Conservation (phyloP, 2,329 filamentous ascomycete species). For the Penicillium verrucosum region DNA sequence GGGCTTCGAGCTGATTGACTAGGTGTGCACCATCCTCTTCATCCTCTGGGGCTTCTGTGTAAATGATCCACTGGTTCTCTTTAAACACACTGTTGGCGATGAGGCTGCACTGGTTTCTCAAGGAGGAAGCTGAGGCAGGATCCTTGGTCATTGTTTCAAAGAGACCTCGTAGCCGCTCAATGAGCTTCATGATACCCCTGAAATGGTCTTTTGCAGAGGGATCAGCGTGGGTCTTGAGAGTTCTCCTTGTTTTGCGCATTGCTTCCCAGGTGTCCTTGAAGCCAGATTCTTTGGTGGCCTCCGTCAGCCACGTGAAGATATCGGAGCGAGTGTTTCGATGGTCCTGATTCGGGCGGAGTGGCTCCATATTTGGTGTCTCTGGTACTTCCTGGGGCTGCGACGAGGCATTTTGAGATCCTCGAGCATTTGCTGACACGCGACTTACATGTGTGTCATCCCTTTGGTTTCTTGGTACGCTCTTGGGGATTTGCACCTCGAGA, state of each 20-base stretch:
- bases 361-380: not conserved
- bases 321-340: not conserved
- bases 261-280: conserved; percentile 5
- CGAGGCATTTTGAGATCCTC: not conserved
- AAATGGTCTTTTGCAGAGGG: not conserved
- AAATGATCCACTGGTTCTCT: conserved; percentile 6
- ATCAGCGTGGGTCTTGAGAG: not conserved
- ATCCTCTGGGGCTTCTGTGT: conserved; percentile 7
- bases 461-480: not conserved
- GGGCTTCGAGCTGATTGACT: conserved; percentile 17
- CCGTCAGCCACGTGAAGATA: conserved; percentile 3
- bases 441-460: not conserved
- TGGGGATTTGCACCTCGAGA: not conserved
- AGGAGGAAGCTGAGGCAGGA: not conserved
- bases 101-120: not conserved
- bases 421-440: not conserved
- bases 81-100: conserved; percentile 6
- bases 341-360: not conserved
- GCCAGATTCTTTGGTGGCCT: conserved; percentile 1
- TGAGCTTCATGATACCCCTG: not conserved
- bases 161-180: not conserved
- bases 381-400: not conserved
- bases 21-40: not conserved
- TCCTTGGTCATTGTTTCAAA: not conserved
- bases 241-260: not conserved